Percentiles rank a stretch among this genome's conserved stretches.
Evolutionary conservation across 768 basidiomycete genomes (phyloP).

Genomic region (Russula dissimulans): DNA sequence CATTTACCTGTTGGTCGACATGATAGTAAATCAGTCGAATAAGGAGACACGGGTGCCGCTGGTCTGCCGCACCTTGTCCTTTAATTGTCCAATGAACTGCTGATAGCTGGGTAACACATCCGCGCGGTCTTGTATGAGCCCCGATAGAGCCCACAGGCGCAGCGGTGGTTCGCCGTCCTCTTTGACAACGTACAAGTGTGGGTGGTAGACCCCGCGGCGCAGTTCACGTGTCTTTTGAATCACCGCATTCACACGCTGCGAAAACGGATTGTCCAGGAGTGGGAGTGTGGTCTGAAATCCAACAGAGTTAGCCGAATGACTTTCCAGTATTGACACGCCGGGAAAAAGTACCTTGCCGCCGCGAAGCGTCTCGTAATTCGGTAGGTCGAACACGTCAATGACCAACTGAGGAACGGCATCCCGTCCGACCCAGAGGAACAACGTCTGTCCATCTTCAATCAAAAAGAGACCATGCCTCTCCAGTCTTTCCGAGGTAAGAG

Average conservation of each 20-base stretch:
- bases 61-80: slow-evolving; percentile 61
- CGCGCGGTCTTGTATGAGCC: slow-evolving; percentile 90
- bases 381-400: slow-evolving; percentile 88
- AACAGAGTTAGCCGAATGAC: not conserved
- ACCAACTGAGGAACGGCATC: slow-evolving; percentile 95
- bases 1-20: slow-evolving; percentile 17
- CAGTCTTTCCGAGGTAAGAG: slow-evolving; percentile 88
- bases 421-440: slow-evolving; percentile 97
- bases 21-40: not conserved
- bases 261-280: slow-evolving; percentile 85
- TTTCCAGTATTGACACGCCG: not conserved
- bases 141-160: slow-evolving; percentile 90
- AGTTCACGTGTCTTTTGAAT: slow-evolving; percentile 92
- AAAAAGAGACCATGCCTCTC: slow-evolving; percentile 93
- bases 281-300: slow-evolving; percentile 70
- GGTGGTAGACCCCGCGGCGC: slow-evolving; percentile 86
- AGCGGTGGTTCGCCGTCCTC: slow-evolving; percentile 95
- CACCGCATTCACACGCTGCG: slow-evolving; percentile 89
- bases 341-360: slow-evolving; percentile 71
- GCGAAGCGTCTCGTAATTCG: slow-evolving; percentile 78
- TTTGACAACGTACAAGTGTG: slow-evolving; percentile 93
- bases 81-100: slow-evolving; percentile 83
- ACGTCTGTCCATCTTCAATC: slow-evolving; percentile 95
- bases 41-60: not conserved
- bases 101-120: slow-evolving; percentile 94